A percentile compares a stretch with the other conserved stretches of the same genome.
Conservation (phyloP, 2,329 filamentous ascomycete species). For the Botrytis elliptica region DNA sequence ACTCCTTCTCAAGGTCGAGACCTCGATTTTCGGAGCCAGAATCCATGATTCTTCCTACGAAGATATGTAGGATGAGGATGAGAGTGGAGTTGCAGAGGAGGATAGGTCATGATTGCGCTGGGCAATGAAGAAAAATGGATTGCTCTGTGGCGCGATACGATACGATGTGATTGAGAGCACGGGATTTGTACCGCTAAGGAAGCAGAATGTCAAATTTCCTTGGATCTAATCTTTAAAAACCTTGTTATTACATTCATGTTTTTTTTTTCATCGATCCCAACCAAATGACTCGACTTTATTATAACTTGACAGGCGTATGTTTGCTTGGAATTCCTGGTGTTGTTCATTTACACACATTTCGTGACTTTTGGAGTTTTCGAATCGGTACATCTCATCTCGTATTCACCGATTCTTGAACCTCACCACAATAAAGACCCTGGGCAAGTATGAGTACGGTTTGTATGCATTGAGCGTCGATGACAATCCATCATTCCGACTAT, state of each 20-base stretch:
- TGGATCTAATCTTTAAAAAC: neutral
- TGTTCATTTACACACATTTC: neutral
- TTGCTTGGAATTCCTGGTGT: neutral
- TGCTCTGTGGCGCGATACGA: slow-evolving; percentile 18
- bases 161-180: slow-evolving; percentile 15
- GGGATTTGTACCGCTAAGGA: neutral
- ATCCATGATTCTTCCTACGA: slow-evolving; percentile 37
- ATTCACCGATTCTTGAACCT: neutral
- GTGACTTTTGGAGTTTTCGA: neutral
- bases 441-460: neutral
- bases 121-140: slow-evolving; percentile 19
- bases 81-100: slow-evolving; percentile 16
- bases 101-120: slow-evolving; percentile 22
- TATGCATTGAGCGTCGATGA: neutral
- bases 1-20: slow-evolving; percentile 83
- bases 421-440: neutral
- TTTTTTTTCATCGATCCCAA: too few species aligned
- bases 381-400: neutral
- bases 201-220: neutral
- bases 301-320: neutral
- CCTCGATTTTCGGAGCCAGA: slow-evolving; percentile 52
- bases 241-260: neutral
- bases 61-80: slow-evolving; percentile 9
- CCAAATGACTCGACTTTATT: neutral
- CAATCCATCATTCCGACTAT: too few species aligned